These are phyloP conservation scores for Dendryphion nanum DNA, from an alignment of 2,329 filamentous ascomycete genomes.

Conservation along the genomic window DNA sequence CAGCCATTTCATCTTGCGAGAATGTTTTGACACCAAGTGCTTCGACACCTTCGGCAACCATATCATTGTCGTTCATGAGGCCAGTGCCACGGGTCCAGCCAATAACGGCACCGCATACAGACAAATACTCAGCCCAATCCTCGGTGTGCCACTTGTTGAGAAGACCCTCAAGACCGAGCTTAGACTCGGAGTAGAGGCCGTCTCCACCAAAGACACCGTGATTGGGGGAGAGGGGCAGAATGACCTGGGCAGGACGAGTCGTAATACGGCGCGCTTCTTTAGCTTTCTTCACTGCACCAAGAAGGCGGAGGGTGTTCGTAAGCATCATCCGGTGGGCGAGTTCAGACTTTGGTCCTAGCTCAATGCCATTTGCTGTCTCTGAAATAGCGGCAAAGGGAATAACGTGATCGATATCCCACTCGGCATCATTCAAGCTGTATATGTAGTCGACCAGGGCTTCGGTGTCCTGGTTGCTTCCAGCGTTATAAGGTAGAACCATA, in stretches of 20 bases:
- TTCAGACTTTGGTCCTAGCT: conserved; percentile 37
- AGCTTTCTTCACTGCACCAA: conserved; percentile 34
- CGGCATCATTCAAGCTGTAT: conserved; percentile 30
- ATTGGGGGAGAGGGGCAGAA: conserved; percentile 46
- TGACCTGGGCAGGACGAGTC: conserved; percentile 38
- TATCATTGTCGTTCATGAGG: conserved; percentile 44
- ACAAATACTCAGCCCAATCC: conserved; percentile 38
- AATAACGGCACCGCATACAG: conserved; percentile 42
- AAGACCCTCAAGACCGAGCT: conserved; percentile 39
- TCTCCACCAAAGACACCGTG: conserved; percentile 45
- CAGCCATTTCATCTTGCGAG: conserved; percentile 43
- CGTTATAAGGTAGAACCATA: conserved; percentile 41
- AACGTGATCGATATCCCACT: conserved; percentile 40
- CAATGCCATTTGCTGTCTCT: conserved; percentile 36
- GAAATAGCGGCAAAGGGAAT: conserved; percentile 45
- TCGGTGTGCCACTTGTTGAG: conserved; percentile 38
- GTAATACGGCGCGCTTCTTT: conserved; percentile 28
- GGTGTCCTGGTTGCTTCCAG: conserved; percentile 41
- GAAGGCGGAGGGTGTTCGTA: conserved; percentile 39
- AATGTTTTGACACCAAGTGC: conserved; percentile 40
- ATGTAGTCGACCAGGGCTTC: conserved; percentile 40
- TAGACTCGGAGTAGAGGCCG: conserved; percentile 46
- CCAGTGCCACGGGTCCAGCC: conserved; percentile 48
- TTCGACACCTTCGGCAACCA: conserved; percentile 40
- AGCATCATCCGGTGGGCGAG: conserved; percentile 43